Evolutionary conservation across 148 eudicot species (phyloP).

Genomic region (Rheum nobile): DNA sequence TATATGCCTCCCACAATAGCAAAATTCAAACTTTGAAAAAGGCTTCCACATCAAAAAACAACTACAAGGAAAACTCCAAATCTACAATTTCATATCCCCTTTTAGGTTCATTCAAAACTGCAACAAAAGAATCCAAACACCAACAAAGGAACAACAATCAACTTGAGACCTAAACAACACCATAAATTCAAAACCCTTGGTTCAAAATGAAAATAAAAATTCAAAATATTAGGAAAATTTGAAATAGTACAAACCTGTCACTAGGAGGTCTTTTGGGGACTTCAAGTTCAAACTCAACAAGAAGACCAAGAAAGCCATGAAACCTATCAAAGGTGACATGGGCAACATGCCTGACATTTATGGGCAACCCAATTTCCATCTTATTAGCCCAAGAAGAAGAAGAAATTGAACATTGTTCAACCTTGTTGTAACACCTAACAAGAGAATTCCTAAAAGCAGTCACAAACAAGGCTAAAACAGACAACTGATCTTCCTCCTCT

Average conservation of each 20-base stretch:
- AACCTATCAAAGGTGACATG: constrained; percentile 97
- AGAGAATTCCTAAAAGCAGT: constrained; percentile 51
- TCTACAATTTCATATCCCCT: not conserved
- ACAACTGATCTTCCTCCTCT: constrained; percentile 27
- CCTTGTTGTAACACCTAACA: constrained; percentile 34
- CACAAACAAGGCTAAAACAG: constrained; percentile 38
- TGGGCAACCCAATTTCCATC: constrained; percentile 90
- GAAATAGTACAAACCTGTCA: constrained; percentile 53
- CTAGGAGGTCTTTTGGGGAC: constrained; percentile 84
- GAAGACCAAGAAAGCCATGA: constrained; percentile 91
- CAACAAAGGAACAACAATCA: not conserved
- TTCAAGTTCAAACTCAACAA: constrained; percentile 93
- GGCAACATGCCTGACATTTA: constrained; percentile 85
- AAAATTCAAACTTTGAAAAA: constrained; percentile 3
- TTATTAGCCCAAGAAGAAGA: constrained; percentile 7
- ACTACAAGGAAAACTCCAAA: not conserved
- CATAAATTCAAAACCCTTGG: not conserved
- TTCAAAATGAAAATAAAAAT: not conserved
- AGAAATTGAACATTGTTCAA: constrained; percentile 11
- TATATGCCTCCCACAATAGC: not conserved
- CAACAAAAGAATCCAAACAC: not conserved
- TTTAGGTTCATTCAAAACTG: not conserved
- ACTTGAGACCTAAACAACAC: not conserved
- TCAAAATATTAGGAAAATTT: not conserved
- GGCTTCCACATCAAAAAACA: not conserved